phyloP scores from a whole-genome alignment of 768 basidiomycete species.

The Leccinum variicolor region DNA sequence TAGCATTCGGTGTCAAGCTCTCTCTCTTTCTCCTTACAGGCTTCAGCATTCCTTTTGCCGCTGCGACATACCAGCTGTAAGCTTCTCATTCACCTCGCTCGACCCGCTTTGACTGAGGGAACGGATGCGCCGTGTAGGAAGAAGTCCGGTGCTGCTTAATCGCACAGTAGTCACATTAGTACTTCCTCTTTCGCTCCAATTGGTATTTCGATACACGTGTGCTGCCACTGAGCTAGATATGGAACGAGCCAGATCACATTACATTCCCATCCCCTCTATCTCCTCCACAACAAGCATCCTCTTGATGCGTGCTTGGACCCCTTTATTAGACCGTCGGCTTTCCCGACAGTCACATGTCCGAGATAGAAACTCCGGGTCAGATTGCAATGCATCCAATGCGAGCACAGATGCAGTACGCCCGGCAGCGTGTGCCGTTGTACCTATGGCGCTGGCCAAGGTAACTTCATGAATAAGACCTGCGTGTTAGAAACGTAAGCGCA shows the following conservation, averaged over 20 bases:
- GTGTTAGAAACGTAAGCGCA: constrained; percentile 14
- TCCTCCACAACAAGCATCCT: constrained; percentile 28
- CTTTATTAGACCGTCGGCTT: constrained; percentile 32
- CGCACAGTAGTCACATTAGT: constrained; percentile 1
- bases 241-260: constrained; percentile 7
- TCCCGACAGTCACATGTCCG: constrained; percentile 66
- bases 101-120: background rate
- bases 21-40: constrained; percentile 44
- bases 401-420: constrained; percentile 57
- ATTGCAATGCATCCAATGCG: constrained; percentile 69
- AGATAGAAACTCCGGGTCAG: constrained; percentile 58
- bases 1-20: constrained; percentile 37
- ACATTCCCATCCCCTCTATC: constrained; percentile 16
- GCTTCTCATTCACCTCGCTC: constrained; percentile 22
- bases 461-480: constrained; percentile 69
- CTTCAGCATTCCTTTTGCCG: constrained; percentile 66
- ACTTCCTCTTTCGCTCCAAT: background rate
- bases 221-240: background rate
- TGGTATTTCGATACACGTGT: constrained; percentile 4
- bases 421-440: constrained; percentile 49
- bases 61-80: constrained; percentile 61
- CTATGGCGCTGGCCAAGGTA: constrained; percentile 56
- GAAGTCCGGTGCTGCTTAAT: constrained; percentile 32
- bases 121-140: constrained; percentile 33
- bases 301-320: constrained; percentile 36